Percentiles rank a stretch among this genome's conserved stretches.
These are phyloP conservation scores for Ganoderma lingzhi DNA, from an alignment of 1,284 basidiomycete genomes.

Conservation along the genomic window DNA sequence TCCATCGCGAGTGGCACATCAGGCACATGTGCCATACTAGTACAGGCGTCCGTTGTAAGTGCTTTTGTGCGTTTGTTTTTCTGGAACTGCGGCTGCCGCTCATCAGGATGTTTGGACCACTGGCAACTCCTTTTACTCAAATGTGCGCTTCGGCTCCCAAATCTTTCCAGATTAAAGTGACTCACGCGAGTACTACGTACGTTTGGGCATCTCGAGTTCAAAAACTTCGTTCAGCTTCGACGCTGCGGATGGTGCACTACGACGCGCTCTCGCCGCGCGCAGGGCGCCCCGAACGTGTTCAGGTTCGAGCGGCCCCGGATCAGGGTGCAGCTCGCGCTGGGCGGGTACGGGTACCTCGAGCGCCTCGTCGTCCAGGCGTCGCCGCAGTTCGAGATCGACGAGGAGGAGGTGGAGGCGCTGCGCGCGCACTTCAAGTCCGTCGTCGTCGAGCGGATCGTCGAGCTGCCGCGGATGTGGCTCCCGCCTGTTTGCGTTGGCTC, in stretches of 20 bases:
- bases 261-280: conserved; percentile 5
- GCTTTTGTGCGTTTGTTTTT: background rate
- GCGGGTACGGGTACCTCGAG: conserved; percentile 14
- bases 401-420: conserved; percentile 3
- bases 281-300: conserved; percentile 7
- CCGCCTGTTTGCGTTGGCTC: background rate
- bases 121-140: too few relatives aligned
- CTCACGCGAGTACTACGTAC: too few relatives aligned
- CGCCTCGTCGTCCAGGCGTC: conserved; percentile 10
- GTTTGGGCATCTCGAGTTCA: too few relatives aligned
- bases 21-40: background rate
- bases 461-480: conserved; percentile 5
- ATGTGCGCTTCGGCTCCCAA: too few relatives aligned
- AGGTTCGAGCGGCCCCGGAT: background rate
- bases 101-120: background rate
- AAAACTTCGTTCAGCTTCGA: background rate
- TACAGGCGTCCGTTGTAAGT: background rate
- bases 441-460: conserved; percentile 1
- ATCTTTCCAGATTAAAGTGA: too few relatives aligned
- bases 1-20: background rate
- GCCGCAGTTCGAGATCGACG: conserved; percentile 8
- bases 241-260: conserved; percentile 6
- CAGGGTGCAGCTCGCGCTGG: conserved; percentile 11
- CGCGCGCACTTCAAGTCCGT: background rate
- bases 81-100: background rate